Base-by-base conservation (phyloP, 2,329 filamentous ascomycete species). In the Diaporthe ilicicola region DNA sequence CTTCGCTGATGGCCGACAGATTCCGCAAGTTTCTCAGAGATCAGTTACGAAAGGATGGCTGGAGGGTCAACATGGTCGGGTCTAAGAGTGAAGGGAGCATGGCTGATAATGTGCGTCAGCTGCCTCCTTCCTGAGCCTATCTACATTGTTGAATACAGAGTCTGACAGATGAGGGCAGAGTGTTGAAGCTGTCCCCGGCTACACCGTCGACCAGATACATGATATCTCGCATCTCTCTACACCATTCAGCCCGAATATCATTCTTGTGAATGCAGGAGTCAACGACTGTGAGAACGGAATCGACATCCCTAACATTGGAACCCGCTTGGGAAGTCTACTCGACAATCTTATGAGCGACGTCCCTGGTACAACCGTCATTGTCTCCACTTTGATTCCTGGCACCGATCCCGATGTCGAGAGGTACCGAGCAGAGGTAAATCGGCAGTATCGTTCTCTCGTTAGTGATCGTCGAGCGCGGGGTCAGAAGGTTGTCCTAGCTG, bases 381-480 rank as follows among this genome's bases (percentile, higher is more conserved):
- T 81, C 7, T 81, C 79, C 4, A 81, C 80, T 0, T 73, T 81
- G 1, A 70, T 81, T 5, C 77, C 76, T 3, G 77, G 59, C 8
- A 67, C 27, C 7, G 61, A 71, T 10, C 27, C 59, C 2, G 61
- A 53, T 10, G 46, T 54, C 3, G 64, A 51, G 32, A 54, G 37
- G 34, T 67, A 15, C 48, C 50, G 51, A 29, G 34, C 54, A 22
- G 34, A 61, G 22, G 42, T 39, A 10, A 71, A 69, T 8, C 27
- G 59, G 2, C 67, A 70, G 19, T 70, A 70, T 44, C 67, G 67
- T 10, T 19, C 17, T 22, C 48, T 70, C 7, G 22, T 70, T 9
- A n/a, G 8, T 39, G 44, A 46, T 37, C 54, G 54, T 44, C 55
- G 55, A 37, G 24, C 32, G 10, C 39, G 37, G 15, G 67, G 67